Evolutionary conservation across 768 basidiomycete species (phyloP).

Genomic region (Coprinopsis marcescibilis): DNA sequence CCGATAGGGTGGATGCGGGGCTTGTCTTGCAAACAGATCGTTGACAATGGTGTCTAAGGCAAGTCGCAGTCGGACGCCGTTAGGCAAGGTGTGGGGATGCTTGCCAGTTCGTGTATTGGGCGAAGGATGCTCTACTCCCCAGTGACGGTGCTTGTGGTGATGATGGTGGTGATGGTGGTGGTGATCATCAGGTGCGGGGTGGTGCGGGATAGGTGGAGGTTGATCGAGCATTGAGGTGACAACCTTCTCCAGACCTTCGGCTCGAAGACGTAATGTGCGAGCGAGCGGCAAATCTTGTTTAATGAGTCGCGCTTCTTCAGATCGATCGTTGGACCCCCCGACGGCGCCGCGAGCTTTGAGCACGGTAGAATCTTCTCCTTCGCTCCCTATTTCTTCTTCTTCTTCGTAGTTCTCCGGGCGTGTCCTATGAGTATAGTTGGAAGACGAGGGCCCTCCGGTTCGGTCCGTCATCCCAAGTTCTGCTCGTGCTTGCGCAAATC

Average conservation of each 20-base stretch:
- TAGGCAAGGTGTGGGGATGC: conserved; percentile 64
- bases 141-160: conserved; percentile 23
- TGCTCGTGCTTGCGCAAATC: conserved; percentile 78
- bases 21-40: conserved; percentile 72
- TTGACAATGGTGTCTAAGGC: conserved; percentile 75
- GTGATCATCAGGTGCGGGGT: conserved; percentile 28
- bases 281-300: conserved; percentile 62
- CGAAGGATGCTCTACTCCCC: background rate
- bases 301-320: conserved; percentile 52
- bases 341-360: conserved; percentile 49
- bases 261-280: conserved; percentile 57
- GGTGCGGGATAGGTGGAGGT: conserved; percentile 58
- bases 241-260: conserved; percentile 81
- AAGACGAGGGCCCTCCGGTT: conserved; percentile 59
- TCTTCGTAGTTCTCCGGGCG: conserved; percentile 76
- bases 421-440: conserved; percentile 56
- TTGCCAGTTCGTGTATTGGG: conserved; percentile 24
- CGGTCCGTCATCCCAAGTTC: conserved; percentile 84
- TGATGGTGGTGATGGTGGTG: conserved; percentile 5
- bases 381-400: conserved; percentile 60
- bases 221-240: conserved; percentile 77
- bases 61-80: conserved; percentile 74
- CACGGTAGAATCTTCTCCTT: conserved; percentile 51
- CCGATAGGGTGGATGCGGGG: conserved; percentile 46
- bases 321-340: conserved; percentile 37